Conservation (phyloP, 192 early-diverging fungal species). For the Coemansia aciculifera region DNA sequence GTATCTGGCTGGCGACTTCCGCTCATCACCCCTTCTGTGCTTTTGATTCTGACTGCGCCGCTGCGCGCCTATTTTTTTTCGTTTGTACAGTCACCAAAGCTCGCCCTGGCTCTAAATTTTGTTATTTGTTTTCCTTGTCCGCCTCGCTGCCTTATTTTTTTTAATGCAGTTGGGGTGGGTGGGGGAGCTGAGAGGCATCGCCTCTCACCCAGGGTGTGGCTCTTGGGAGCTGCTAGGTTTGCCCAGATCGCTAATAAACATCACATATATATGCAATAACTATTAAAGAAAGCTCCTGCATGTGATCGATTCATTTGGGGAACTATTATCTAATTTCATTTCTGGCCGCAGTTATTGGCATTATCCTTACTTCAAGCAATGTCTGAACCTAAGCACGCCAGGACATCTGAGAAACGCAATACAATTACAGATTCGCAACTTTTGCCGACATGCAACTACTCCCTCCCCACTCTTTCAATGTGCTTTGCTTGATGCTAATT, state of each 20-base stretch:
- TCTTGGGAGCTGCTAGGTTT: conserved; percentile 38
- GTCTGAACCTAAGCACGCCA: neutral
- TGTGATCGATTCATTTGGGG: neutral
- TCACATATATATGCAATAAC: neutral
- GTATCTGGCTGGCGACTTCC: conserved; percentile 17
- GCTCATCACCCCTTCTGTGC: conserved; percentile 19
- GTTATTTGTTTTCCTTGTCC: neutral
- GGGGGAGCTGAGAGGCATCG: conserved; percentile 1
- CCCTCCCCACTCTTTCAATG: neutral
- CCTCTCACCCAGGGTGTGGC: conserved; percentile 15
- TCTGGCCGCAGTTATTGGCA: neutral
- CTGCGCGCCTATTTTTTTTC: conserved; percentile 7
- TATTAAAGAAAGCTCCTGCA: neutral
- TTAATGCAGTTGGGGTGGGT: neutral
- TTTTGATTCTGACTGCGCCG: conserved; percentile 1
- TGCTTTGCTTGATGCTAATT: neutral
- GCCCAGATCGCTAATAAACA: conserved; percentile 1
- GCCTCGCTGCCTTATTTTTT: neutral
- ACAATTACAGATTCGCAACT: too few species aligned
- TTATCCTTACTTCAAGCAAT: neutral
- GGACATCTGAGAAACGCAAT: neutral
- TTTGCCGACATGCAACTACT: neutral
- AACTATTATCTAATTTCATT: too few species aligned
- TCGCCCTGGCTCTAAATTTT: neutral
- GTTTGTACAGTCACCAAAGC: conserved; percentile 43